Conservation (phyloP, 2,329 filamentous ascomycete genomes). For the Venturia oleaginea region DNA sequence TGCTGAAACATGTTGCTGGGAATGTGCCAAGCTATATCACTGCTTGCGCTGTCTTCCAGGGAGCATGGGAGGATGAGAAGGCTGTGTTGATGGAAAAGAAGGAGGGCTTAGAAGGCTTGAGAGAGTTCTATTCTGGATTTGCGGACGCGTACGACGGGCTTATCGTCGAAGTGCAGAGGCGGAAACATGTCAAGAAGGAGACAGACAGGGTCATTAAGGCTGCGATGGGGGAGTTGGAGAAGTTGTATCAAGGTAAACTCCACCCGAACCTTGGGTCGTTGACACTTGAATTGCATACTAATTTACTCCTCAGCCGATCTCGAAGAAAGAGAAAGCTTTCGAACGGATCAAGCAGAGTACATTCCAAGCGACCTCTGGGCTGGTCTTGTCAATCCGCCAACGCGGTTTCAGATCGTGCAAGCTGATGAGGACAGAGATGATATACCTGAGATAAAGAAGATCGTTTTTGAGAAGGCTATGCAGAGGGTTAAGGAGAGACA, state of each 20-base stretch:
- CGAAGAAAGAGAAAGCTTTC: constrained; percentile 66
- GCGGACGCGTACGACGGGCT: constrained; percentile 74
- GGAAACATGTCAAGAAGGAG: constrained; percentile 62
- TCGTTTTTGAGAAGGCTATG: constrained; percentile 5
- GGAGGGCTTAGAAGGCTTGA: constrained; percentile 65
- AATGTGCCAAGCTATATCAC: constrained; percentile 57
- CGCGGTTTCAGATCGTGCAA: constrained; percentile 21
- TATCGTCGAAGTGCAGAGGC: constrained; percentile 71
- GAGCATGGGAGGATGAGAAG: constrained; percentile 60
- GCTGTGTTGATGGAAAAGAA: constrained; percentile 61
- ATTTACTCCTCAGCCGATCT: constrained; percentile 44
- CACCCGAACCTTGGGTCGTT: neutral
- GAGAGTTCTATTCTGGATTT: constrained; percentile 81
- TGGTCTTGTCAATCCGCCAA: constrained; percentile 46
- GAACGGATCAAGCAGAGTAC: constrained; percentile 74
- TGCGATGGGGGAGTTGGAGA: constrained; percentile 66
- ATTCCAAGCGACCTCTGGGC: constrained; percentile 84
- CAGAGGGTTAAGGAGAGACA: constrained; percentile 7
- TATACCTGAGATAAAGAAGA: constrained; percentile 11
- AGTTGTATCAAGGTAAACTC: constrained; percentile 49
- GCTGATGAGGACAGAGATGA: constrained; percentile 10
- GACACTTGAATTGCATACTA: neutral
- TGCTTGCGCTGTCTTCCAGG: constrained; percentile 54
- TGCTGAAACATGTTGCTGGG: constrained; percentile 58
- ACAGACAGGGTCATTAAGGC: constrained; percentile 68